Evolutionary conservation across 2,329 filamentous ascomycete genomes (phyloP).

Genomic region (Verticillium nubilum): DNA sequence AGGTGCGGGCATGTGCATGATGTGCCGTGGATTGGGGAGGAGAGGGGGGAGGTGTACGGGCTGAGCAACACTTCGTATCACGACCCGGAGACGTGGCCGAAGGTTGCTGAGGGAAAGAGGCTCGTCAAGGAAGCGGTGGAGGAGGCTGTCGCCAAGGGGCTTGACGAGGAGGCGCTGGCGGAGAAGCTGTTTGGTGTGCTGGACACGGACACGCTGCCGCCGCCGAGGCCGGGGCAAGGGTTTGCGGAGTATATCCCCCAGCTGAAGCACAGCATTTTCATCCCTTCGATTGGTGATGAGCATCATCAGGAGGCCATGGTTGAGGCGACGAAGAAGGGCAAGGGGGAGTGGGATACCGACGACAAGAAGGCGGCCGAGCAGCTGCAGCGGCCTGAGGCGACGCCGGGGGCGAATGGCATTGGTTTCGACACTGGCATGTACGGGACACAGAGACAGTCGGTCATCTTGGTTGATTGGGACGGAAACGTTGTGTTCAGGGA

Average conservation of each 20-base stretch:
- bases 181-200: constrained; percentile 48
- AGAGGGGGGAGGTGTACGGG: constrained; percentile 47
- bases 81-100: constrained; percentile 52
- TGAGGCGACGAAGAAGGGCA: constrained; percentile 30
- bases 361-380: constrained; percentile 27
- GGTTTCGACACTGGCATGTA: constrained; percentile 56
- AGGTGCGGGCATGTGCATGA: constrained; percentile 45
- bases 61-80: constrained; percentile 59
- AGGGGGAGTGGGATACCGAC: constrained; percentile 30
- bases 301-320: constrained; percentile 39
- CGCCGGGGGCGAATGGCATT: constrained; percentile 20
- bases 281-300: constrained; percentile 50
- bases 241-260: constrained; percentile 48
- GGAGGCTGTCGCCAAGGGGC: constrained; percentile 27
- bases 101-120: constrained; percentile 47
- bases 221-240: constrained; percentile 28
- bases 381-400: constrained; percentile 31
- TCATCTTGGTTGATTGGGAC: constrained; percentile 57
- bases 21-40: constrained; percentile 53
- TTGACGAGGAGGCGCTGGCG: constrained; percentile 43
- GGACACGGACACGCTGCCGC: constrained; percentile 51
- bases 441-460: constrained; percentile 60
- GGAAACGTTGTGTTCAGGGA: constrained; percentile 56
- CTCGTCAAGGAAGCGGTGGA: constrained; percentile 38
- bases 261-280: constrained; percentile 56